Conservation (phyloP, 2,329 filamentous ascomycete genomes). For the Verticillium longisporum region DNA sequence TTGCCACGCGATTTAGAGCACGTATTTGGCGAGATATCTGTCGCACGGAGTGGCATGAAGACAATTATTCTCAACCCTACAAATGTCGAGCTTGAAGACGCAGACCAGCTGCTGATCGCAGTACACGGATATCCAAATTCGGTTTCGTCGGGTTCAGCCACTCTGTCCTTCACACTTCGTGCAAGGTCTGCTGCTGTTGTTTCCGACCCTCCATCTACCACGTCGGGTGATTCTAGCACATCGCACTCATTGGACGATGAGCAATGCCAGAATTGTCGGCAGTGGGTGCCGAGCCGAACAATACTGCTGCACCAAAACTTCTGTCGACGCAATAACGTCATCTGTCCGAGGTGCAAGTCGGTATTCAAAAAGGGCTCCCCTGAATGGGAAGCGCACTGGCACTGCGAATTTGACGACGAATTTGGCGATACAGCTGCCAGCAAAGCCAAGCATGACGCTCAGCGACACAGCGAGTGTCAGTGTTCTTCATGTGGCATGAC, state of each 20-base stretch:
- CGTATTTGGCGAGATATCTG: conserved; percentile 65
- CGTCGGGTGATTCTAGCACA: conserved; percentile 1
- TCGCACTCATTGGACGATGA: conserved; percentile 56
- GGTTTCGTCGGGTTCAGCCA: conserved; percentile 5
- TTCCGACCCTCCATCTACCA: not conserved
- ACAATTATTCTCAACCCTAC: conserved; percentile 58
- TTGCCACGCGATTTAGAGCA: conserved; percentile 69
- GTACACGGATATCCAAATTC: conserved; percentile 54
- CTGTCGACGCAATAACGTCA: conserved; percentile 81
- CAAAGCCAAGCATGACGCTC: conserved; percentile 62
- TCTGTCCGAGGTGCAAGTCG: conserved; percentile 67
- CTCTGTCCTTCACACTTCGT: conserved; percentile 27
- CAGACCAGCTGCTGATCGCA: conserved; percentile 70
- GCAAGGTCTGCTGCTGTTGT: conserved; percentile 15
- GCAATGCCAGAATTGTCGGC: conserved; percentile 78
- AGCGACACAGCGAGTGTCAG: conserved; percentile 60
- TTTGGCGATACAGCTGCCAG: conserved; percentile 59
- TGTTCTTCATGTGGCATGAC: conserved; percentile 58
- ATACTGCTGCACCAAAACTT: conserved; percentile 91
- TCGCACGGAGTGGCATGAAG: conserved; percentile 36
- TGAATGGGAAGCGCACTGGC: conserved; percentile 81
- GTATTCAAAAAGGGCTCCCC: conserved; percentile 82
- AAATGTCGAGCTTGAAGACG: conserved; percentile 69
- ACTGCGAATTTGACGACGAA: conserved; percentile 69
- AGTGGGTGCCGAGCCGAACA: conserved; percentile 75